Evolutionary conservation across 2,329 filamentous ascomycete genomes (phyloP).

Genomic region (Anthostomella pinea): DNA sequence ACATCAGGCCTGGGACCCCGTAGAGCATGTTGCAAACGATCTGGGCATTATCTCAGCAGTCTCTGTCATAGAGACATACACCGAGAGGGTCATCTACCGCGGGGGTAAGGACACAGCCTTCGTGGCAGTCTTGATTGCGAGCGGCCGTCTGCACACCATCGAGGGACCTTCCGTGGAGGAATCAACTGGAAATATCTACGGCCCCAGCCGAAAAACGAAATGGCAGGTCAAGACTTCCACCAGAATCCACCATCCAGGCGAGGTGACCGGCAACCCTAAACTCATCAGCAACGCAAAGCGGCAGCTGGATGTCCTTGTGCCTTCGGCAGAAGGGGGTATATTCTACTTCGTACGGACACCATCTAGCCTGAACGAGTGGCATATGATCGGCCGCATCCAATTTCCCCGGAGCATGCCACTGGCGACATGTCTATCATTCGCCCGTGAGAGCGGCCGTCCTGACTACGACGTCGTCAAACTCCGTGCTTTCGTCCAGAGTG

Average conservation of each 20-base stretch:
- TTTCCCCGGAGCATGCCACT: constrained; percentile 14
- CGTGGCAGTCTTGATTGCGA: constrained; percentile 14
- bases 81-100: not conserved
- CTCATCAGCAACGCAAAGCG: constrained; percentile 6
- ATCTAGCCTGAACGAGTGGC: constrained; percentile 18
- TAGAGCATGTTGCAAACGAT: constrained; percentile 12
- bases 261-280: constrained; percentile 20
- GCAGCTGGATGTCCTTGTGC: constrained; percentile 19
- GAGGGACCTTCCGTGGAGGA: constrained; percentile 6
- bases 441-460: too few species aligned
- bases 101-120: constrained; percentile 1
- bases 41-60: constrained; percentile 17
- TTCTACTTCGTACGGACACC: constrained; percentile 19
- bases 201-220: not conserved
- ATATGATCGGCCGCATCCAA: constrained; percentile 18
- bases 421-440: constrained; percentile 17
- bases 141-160: constrained; percentile 12
- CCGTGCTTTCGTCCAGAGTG: constrained; percentile 13
- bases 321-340: constrained; percentile 18
- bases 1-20: constrained; percentile 2
- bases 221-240: constrained; percentile 12
- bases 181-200: not conserved
- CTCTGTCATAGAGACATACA: constrained; percentile 6
- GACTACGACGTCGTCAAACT: too few species aligned
- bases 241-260: constrained; percentile 16